Evolutionary conservation across 495 filamentous ascomycete genomes (phyloP), one percentile per base, ranked within the genome.

Genomic region (Pseudotulostoma volvatum): DNA sequence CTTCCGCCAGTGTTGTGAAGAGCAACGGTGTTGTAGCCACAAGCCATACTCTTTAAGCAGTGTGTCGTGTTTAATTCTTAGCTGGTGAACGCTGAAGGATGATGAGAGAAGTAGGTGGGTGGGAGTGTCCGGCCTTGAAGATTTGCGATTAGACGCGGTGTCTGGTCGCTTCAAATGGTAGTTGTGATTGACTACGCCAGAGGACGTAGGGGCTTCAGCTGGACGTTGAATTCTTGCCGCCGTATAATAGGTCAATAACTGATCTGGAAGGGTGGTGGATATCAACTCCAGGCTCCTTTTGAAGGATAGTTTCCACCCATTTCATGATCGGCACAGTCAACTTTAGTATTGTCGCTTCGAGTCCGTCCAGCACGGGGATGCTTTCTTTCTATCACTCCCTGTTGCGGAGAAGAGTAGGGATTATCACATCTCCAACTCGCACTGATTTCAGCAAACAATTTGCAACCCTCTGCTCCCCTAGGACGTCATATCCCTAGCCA

Each of bases 401-500:
- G 23, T 28, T 11, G 23, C 23, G 5, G 23, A 28, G 23, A 5
- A 28, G 23, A n/a, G n/a, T n/a, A n/a, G n/a, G n/a, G n/a, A n/a
- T n/a, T n/a, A n/a, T n/a, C n/a, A 5, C 11, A 5, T 28, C 5
- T 11, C 23, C 23, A 28, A 28, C 5, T 28, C 5, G 23, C 11
- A 11, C 23, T 5, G 23, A 28, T 28, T 11, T 28, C 5, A 11
- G 23, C 5, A 11, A 5, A 28, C 5, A 28, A 11, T 11, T 11
- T 5, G 23, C 23, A 28, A n/a, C n/a, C n/a, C n/a, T n/a, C n/a
- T 28, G 23, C 23, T 28, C 11, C 23, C 11, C 23, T 28, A n/a
- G n/a, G 23, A 11, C 23, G 21, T 33, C 20, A 28, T 23, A 33
- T 4, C 36, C 33, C 7, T 51, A 21, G 18, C 39, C 42, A n/a